A percentile compares a stretch with the other conserved stretches of the same genome.
Conservation (phyloP, 768 basidiomycete genomes). For the Aureoboletus auriporus region DNA sequence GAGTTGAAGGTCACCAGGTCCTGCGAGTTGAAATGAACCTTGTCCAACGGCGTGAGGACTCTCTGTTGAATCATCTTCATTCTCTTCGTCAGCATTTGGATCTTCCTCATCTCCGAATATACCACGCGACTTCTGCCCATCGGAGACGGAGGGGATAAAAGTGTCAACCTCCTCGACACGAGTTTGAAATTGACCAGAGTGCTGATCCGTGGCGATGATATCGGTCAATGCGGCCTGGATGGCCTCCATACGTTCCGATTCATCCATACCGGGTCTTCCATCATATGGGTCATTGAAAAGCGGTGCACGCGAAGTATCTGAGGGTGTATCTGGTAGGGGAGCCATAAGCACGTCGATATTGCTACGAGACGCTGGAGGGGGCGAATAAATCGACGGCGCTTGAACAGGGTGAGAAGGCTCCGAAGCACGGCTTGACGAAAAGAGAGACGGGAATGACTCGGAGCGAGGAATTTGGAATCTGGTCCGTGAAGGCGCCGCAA, state of each 20-base stretch:
- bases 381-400: slow-evolving; percentile 12
- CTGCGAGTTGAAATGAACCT: slow-evolving; percentile 69
- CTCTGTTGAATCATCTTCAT: slow-evolving; percentile 33
- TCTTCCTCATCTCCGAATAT: slow-evolving; percentile 37
- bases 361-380: slow-evolving; percentile 26
- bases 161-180: slow-evolving; percentile 6
- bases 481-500: slow-evolving; percentile 5
- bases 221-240: slow-evolving; percentile 95
- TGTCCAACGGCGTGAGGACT: slow-evolving; percentile 31
- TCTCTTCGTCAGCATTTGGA: slow-evolving; percentile 40
- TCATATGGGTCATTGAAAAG: slow-evolving; percentile 83
- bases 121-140: slow-evolving; percentile 25
- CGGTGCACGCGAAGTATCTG: slow-evolving; percentile 61
- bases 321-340: slow-evolving; percentile 47
- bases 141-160: slow-evolving; percentile 5
- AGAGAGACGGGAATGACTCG: slow-evolving; percentile 35
- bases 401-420: slow-evolving; percentile 18
- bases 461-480: slow-evolving; percentile 27
- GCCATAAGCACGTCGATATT: slow-evolving; percentile 86
- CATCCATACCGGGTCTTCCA: slow-evolving; percentile 44
- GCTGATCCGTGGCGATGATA: slow-evolving; percentile 85
- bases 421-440: slow-evolving; percentile 6
- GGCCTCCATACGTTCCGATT: slow-evolving; percentile 88
- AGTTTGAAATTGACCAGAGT: slow-evolving; percentile 27
- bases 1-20: slow-evolving; percentile 86